Base-by-base conservation (phyloP, 768 basidiomycete genomes). In the Clavaria fumosa region DNA sequence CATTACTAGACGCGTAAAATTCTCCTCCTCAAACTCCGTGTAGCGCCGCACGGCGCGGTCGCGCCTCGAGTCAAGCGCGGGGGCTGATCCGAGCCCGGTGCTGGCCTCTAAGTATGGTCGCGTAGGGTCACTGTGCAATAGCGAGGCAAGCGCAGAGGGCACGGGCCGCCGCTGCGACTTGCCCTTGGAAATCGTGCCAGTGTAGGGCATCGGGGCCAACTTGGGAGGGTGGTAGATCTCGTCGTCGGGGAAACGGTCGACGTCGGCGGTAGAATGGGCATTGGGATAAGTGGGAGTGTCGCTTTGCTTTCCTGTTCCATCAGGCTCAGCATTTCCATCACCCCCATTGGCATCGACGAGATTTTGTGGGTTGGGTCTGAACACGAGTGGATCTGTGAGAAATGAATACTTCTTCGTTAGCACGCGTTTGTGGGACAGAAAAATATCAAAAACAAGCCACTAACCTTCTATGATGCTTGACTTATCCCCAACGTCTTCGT, bases 1-100 rank as follows among this genome's bases (percentile, higher is more conserved):
- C 72, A 90, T 78, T 42, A 91, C 66, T 37, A 96, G 50, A 31
- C 93, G 77, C 24, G 82, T 84, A 59, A 96, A 86, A 56, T 93
- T 90, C 32, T 86, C 86, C 53, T 93, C 89, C 60, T 97, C 93
- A 54, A 85, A 97, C 43, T 86, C 78, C 35, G 71, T 74, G 57
- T 95, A 72, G 4, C 75, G 70, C 46, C 75, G 70, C 38, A 96
- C 66, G 50, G 90, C 80, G 12, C 75, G 70, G 7, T 83, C 84
- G 15, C 89, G 79, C 18, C 68, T 68, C 15, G 76, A 74, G 7
- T 61, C 54, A 9, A 76, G 54, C 3, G 72, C 56, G 4, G 76
- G 70, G 28, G 35, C 37, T 19, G 68, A 62, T 9, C 83, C 78
- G 5, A 88, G 59, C 7, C 84, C 84, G 9, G 80, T 69, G 0